Percentiles rank a stretch among this genome's conserved stretches.
phyloP scores from a whole-genome alignment of 768 basidiomycete genomes.

The Psilocybe subaeruginosa region DNA sequence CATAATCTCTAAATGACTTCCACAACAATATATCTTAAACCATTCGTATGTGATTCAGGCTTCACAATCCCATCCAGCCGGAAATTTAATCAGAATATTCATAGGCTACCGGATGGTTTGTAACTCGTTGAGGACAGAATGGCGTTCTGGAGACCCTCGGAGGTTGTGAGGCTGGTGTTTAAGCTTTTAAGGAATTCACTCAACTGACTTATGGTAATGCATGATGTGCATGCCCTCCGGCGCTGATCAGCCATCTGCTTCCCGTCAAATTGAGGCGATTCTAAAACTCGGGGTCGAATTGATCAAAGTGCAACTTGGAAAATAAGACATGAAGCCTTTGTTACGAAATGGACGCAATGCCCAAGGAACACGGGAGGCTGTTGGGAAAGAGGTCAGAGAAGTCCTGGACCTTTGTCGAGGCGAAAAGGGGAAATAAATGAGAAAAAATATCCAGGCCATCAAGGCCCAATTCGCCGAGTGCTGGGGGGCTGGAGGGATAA shows the following conservation, averaged over 20 bases:
- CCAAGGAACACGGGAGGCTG: constrained; percentile 12
- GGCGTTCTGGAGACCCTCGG: constrained; percentile 15
- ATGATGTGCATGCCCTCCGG: constrained; percentile 16
- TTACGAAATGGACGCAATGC: constrained; percentile 10
- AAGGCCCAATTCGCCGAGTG: constrained; percentile 1
- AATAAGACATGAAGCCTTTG: constrained; percentile 11
- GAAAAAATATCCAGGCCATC: background rate
- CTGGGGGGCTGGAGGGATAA: constrained; percentile 9
- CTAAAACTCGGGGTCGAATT: constrained; percentile 11
- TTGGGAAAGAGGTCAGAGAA: constrained; percentile 7
- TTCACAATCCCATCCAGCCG: too few species aligned
- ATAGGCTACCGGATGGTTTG: constrained; percentile 19
- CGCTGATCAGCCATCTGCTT: constrained; percentile 10
- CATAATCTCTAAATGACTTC: constrained; percentile 10
- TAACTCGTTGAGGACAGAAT: constrained; percentile 18
- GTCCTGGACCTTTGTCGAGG: constrained; percentile 7
- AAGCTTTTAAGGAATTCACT: too few species aligned
- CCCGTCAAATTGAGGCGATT: background rate
- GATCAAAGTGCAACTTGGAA: constrained; percentile 14
- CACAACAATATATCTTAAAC: constrained; percentile 15
- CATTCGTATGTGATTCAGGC: constrained; percentile 6
- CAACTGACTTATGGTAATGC: background rate
- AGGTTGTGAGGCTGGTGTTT: constrained; percentile 1
- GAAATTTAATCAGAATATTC: background rate
- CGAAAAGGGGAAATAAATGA: constrained; percentile 1